These are phyloP conservation scores for Henningerozyma blattae DNA, from an alignment of 805 yeast species.

Conservation along the genomic window DNA sequence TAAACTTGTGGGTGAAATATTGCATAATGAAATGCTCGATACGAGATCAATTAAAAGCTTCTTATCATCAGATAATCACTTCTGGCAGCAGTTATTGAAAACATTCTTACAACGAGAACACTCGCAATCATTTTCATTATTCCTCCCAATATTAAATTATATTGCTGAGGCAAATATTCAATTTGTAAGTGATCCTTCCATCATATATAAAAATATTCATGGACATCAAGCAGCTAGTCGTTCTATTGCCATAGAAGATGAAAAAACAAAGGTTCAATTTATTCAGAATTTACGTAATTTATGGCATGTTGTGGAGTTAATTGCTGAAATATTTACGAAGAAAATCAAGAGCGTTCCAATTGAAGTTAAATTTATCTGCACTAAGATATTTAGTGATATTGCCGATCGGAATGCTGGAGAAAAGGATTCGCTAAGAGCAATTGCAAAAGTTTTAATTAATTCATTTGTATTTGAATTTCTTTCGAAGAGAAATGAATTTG, in stretches of 20 bases:
- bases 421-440: constrained; percentile 52
- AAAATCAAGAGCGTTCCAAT: constrained; percentile 38
- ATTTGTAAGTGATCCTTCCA: constrained; percentile 72
- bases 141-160: constrained; percentile 28
- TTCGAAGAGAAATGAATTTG: constrained; percentile 13
- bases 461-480: constrained; percentile 16
- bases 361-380: constrained; percentile 45
- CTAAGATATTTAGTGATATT: constrained; percentile 30
- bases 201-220: constrained; percentile 35
- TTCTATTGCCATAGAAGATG: constrained; percentile 71
- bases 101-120: constrained; percentile 29
- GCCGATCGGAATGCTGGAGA: constrained; percentile 44
- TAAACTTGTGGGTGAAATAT: constrained; percentile 39
- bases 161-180: constrained; percentile 32
- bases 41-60: constrained; percentile 14
- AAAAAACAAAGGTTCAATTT: constrained; percentile 57
- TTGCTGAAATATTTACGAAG: constrained; percentile 36
- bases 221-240: constrained; percentile 29
- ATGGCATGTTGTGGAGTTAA: constrained; percentile 56
- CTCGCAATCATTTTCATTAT: constrained; percentile 19
- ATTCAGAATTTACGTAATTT: constrained; percentile 62
- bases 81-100: constrained; percentile 34
- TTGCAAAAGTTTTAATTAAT: constrained; percentile 25
- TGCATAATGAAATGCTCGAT: constrained; percentile 30
- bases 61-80: constrained; percentile 16